Conservation (phyloP, 2,329 filamentous ascomycete genomes). For the Fusarium succisae region DNA sequence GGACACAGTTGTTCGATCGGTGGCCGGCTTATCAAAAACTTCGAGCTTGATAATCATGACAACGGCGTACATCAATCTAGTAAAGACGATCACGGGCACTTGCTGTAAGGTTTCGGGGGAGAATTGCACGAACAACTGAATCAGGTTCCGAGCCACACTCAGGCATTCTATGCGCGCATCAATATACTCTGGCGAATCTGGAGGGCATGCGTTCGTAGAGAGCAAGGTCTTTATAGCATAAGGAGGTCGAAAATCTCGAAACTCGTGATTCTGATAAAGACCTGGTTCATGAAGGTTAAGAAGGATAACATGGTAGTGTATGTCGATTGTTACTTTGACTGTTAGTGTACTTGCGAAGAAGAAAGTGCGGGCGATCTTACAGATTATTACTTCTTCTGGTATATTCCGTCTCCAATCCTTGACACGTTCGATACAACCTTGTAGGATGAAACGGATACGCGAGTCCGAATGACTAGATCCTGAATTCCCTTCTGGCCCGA, state of each 20-base stretch:
- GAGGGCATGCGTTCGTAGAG: rapidly evolving
- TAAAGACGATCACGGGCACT: not conserved
- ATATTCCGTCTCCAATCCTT: not conserved
- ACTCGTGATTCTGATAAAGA: not conserved
- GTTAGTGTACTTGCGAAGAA: not conserved
- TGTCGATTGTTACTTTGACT: not conserved
- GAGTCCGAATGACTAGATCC: not conserved
- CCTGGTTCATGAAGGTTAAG: not conserved
- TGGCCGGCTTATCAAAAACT: not conserved
- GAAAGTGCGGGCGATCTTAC: not conserved
- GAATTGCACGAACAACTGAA: not conserved
- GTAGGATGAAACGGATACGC: not conserved
- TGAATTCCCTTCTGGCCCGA: not conserved
- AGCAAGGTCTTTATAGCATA: not conserved
- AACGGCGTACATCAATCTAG: not conserved
- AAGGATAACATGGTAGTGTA: not conserved
- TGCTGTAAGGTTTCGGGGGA: not conserved
- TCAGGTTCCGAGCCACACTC: not conserved
- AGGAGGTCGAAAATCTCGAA: not conserved
- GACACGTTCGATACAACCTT: not conserved
- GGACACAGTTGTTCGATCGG: rapidly evolving
- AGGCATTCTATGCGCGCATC: not conserved
- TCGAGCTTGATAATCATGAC: not conserved
- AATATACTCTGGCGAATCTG: rapidly evolving
- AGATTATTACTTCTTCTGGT: rapidly evolving